Evolutionary conservation across 345 rosid species (phyloP), one percentile per base, ranked within the genome.

Genomic region (Populus tremula): DNA sequence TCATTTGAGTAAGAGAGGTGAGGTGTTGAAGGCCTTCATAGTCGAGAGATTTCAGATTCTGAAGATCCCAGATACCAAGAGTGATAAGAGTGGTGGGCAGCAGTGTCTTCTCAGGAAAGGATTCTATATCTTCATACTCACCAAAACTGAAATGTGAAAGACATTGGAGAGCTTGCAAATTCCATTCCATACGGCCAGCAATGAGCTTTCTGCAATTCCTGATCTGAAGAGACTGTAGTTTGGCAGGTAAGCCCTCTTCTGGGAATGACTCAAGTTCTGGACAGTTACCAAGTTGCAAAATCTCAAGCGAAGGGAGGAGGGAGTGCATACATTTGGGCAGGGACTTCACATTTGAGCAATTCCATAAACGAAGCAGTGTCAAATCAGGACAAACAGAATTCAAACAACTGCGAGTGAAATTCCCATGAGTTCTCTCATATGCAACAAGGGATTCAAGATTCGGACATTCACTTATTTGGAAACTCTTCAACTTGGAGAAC

Each of bases 41-140:
- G 39, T 74, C 56, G 8, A 74, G 41, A 74, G 38, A 74, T 29
- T 62, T 43, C 8, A 74, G 77, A 43, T 74, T 74, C 4, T 35
- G 69, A n/a, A 74, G 67, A 27, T n/a, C 49, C 9, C 4, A 36
- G 6, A 74, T 74, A 9, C 68, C 7, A 54, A 72, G 47, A 73
- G 50, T 20, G 50, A 17, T 39, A 47, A 74, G 77, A 45, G 33
- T 56, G 54, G 76, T 56, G 45, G 76, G 16, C n/a, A 62, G 21
- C 36, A 31, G 10, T 9, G 9, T 12, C 29, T 38, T 49, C 64
- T 12, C 14, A 16, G 35, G 66, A 29, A 72, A 54, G 65, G 17
- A 72, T 35, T 72, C 47, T 14, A 72, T 50, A 31, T 72, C 45
- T 9, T 31, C 27, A 45, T 53, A 1, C 18, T 53, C 43, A 29